phyloP scores from a whole-genome alignment of 768 basidiomycete species.

The Rhizopogon salebrosus region DNA sequence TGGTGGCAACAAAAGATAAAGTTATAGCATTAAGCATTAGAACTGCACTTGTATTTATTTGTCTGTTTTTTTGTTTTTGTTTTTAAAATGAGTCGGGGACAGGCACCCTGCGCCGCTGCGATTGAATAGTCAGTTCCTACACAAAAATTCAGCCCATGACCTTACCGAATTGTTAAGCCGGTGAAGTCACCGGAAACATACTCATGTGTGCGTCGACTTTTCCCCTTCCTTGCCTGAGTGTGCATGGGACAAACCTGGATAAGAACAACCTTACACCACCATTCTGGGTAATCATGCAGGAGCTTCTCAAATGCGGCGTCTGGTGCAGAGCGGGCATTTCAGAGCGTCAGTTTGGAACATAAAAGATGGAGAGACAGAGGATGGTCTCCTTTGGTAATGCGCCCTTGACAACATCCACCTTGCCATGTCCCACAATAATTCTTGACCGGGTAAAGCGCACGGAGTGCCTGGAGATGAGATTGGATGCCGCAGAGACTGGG shows the following conservation, averaged over 20 bases:
- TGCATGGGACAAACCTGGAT: slow-evolving; percentile 30
- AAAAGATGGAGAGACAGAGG: not conserved
- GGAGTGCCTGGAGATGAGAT: no score
- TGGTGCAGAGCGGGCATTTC: slow-evolving; percentile 61
- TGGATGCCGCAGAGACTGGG: no score
- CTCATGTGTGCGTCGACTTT: slow-evolving; percentile 33
- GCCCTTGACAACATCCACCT: slow-evolving; percentile 97
- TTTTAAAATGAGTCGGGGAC: no score
- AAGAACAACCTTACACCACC: slow-evolving; percentile 85
- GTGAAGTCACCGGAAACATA: slow-evolving; percentile 77
- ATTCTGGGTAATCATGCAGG: slow-evolving; percentile 88
- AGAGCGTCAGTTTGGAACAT: not conserved
- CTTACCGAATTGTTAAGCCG: no score
- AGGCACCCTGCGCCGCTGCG: no score
- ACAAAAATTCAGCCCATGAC: no score
- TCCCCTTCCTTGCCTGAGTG: not conserved
- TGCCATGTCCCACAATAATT: slow-evolving; percentile 97
- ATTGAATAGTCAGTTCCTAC: no score
- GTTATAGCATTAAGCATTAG: no score
- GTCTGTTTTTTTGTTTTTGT: no score
- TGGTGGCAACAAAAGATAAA: no score
- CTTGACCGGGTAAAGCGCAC: no score
- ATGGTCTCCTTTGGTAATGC: slow-evolving; percentile 84
- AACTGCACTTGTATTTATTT: no score
- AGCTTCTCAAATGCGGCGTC: slow-evolving; percentile 98